Conservation (phyloP, 2,329 filamentous ascomycete species). For the Hymenotorrendiella dingleyae region DNA sequence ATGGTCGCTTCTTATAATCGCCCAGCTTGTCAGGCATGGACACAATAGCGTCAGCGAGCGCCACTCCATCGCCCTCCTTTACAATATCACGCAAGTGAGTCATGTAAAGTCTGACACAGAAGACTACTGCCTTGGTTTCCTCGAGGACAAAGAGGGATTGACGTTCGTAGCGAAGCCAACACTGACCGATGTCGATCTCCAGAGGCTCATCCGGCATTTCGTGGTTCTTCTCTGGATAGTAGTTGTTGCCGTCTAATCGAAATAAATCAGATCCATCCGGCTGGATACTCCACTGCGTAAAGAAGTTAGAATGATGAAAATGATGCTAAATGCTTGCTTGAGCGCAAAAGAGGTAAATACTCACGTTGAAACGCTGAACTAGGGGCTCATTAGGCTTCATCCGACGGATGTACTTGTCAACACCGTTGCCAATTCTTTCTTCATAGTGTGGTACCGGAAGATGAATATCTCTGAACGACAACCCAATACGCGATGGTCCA, state of each 20-base stretch:
- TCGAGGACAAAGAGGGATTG: neutral
- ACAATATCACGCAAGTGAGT: neutral
- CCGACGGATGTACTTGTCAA: neutral
- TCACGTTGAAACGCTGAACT: neutral
- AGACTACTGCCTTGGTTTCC: neutral
- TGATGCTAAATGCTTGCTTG: neutral
- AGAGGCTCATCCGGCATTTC: neutral
- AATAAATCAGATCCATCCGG: neutral
- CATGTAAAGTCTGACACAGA: neutral
- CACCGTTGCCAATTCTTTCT: neutral
- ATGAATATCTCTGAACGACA: neutral
- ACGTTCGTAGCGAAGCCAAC: neutral
- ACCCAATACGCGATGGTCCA: neutral
- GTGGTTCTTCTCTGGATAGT: neutral
- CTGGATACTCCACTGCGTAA: neutral
- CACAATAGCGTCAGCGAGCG: neutral
- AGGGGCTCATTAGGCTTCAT: neutral
- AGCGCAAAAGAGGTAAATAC: neutral
- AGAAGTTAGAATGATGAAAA: neutral
- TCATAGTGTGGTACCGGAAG: neutral
- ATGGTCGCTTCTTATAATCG: neutral
- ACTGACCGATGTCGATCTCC: neutral
- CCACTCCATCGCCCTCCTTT: neutral
- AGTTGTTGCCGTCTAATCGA: neutral
- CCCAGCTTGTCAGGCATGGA: neutral